Evolutionary conservation across 805 yeast genomes (phyloP).

Genomic region (Metschnikowia dekortorum): DNA sequence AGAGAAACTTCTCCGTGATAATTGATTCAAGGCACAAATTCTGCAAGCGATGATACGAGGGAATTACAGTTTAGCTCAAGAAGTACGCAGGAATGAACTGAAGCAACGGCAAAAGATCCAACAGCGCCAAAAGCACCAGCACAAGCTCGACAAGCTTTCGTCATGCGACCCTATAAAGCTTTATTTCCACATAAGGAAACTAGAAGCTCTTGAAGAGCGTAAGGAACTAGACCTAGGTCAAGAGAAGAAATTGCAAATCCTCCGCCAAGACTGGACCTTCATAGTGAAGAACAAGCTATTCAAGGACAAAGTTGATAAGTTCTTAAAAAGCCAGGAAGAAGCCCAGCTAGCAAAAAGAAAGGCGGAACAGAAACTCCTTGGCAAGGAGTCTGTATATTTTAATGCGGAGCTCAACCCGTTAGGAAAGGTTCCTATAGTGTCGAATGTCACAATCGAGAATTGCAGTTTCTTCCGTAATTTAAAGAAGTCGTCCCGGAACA

Average conservation of each 20-base stretch:
- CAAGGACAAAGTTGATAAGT: constrained; percentile 22
- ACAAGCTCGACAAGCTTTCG: constrained; percentile 22
- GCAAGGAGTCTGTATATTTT: constrained; percentile 50
- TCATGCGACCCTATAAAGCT: constrained; percentile 33
- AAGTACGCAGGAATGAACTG: constrained; percentile 32
- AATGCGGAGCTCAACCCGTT: constrained; percentile 64
- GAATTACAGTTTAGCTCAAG: constrained; percentile 34
- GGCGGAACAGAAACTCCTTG: constrained; percentile 32
- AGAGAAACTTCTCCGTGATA: neutral
- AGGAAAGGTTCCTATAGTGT: constrained; percentile 46
- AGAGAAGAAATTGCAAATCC: constrained; percentile 18
- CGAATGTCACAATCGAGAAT: constrained; percentile 1
- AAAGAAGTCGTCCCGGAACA: constrained; percentile 27
- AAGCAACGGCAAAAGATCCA: constrained; percentile 34
- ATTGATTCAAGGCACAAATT: too few species aligned
- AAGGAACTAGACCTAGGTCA: constrained; percentile 15
- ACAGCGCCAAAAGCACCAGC: constrained; percentile 31
- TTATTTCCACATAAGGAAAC: constrained; percentile 23
- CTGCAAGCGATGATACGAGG: constrained; percentile 20
- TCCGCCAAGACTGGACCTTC: constrained; percentile 40
- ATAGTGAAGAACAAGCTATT: constrained; percentile 33
- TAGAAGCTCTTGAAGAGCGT: constrained; percentile 20
- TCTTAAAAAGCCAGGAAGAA: constrained; percentile 20
- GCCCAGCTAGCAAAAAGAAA: constrained; percentile 15
- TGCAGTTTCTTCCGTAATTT: constrained; percentile 24